Conservation (phyloP, 768 basidiomycete genomes). For the Clavaria fumosa region DNA sequence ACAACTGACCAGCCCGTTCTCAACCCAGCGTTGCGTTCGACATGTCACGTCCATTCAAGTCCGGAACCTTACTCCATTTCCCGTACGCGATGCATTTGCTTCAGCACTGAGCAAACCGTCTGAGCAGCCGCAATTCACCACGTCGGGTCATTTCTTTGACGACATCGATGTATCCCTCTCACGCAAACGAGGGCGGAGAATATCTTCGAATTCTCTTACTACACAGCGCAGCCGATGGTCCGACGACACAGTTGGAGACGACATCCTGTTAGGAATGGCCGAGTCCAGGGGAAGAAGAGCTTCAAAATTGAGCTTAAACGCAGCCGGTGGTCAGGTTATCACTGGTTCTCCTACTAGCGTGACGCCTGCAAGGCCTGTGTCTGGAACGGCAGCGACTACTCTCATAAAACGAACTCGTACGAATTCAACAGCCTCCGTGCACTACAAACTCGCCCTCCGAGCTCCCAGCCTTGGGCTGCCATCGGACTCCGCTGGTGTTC, state of each 20-base stretch:
- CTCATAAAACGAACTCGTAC: slow-evolving; percentile 30
- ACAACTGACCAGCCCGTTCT: no score
- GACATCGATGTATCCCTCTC: slow-evolving; percentile 51
- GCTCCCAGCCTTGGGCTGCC: slow-evolving; percentile 19
- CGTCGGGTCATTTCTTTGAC: slow-evolving; percentile 45
- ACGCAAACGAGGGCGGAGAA: slow-evolving; percentile 42
- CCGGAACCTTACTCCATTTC: slow-evolving; percentile 74
- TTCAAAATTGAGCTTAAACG: slow-evolving; percentile 31
- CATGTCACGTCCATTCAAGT: slow-evolving; percentile 63
- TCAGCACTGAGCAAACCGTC: slow-evolving; percentile 58
- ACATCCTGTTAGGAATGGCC: slow-evolving; percentile 9
- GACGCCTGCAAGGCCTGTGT: slow-evolving; percentile 1
- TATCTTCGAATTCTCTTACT: slow-evolving; percentile 41
- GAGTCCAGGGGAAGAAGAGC: slow-evolving; percentile 27
- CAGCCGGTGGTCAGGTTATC: slow-evolving; percentile 9
- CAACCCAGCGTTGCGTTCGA: slow-evolving; percentile 44
- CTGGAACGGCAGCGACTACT: slow-evolving; percentile 14
- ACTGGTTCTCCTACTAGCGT: slow-evolving; percentile 6
- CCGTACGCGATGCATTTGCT: slow-evolving; percentile 61
- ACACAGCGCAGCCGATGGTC: slow-evolving; percentile 31
- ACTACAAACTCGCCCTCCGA: no score
- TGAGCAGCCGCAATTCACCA: slow-evolving; percentile 42
- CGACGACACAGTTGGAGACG: slow-evolving; percentile 28
- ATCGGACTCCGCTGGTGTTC: slow-evolving; percentile 7
- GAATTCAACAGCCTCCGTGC: slow-evolving; percentile 37